Evolutionary conservation across 148 eudicot species (phyloP).

Genomic region (Camellia japonica): DNA sequence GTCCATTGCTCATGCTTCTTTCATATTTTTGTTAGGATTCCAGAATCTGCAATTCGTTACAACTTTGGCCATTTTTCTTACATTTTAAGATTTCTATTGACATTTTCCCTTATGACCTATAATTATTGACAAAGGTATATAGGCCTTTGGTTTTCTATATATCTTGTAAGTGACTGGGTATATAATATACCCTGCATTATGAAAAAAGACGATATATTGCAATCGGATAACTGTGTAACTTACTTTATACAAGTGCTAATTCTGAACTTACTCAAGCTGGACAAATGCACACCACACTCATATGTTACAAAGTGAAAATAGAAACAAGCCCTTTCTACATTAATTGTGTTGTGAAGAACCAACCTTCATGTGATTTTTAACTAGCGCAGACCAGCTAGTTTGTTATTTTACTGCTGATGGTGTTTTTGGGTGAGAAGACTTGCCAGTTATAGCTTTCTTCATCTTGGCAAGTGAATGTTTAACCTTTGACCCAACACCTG

Average conservation of each 20-base stretch:
- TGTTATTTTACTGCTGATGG: constrained; percentile 37
- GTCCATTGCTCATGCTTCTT: background rate
- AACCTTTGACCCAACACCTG: constrained; percentile 74
- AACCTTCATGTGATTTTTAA: background rate
- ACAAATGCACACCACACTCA: constrained; percentile 11
- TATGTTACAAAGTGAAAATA: background rate
- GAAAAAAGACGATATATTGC: constrained; percentile 1
- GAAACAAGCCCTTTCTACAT: constrained; percentile 9
- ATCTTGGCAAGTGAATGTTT: constrained; percentile 77
- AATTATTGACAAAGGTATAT: background rate
- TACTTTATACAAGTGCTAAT: background rate
- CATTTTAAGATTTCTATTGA: background rate
- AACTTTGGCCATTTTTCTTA: background rate
- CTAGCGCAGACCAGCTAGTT: constrained; percentile 3
- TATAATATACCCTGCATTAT: background rate
- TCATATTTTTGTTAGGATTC: background rate
- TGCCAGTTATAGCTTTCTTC: constrained; percentile 67
- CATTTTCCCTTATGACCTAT: background rate
- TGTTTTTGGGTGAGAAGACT: constrained; percentile 50
- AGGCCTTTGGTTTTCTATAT: background rate
- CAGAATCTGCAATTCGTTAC: background rate
- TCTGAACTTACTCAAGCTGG: background rate
- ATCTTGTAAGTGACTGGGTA: background rate
- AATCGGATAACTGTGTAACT: background rate
- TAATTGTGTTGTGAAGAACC: background rate